A percentile compares a stretch with the other conserved stretches of the same genome.
phyloP scores from a whole-genome alignment of 805 yeast genomes.

The Saccharomycopsis sp. region DNA sequence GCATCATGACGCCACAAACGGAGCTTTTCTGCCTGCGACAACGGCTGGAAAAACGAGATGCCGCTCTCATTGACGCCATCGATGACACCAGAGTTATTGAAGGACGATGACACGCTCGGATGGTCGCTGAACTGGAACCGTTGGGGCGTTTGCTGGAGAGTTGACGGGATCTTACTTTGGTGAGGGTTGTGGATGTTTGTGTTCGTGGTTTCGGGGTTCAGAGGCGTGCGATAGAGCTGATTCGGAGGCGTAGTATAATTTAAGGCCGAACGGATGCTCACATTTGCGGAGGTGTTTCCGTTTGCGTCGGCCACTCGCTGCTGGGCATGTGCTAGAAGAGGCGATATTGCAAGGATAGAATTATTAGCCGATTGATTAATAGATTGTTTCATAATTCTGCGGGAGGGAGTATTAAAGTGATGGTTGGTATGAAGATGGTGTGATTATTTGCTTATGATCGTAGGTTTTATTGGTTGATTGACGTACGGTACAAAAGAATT shows the following conservation, averaged over 20 bases:
- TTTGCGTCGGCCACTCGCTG: conserved; percentile 28
- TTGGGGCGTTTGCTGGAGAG: conserved; percentile 21
- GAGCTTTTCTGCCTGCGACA: conserved; percentile 77
- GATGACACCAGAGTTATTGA: conserved; percentile 3
- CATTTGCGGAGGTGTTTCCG: not conserved
- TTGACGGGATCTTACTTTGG: conserved; percentile 17
- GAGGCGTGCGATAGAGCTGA: conserved; percentile 15
- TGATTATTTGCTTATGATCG: no score
- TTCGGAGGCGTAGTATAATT: conserved; percentile 14
- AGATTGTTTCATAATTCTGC: not conserved
- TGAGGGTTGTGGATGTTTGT: conserved; percentile 9
- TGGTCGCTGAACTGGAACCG: conserved; percentile 15
- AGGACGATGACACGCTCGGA: conserved; percentile 6
- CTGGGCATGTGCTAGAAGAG: conserved; percentile 36
- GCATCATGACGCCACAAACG: conserved; percentile 94
- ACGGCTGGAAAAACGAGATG: conserved; percentile 31
- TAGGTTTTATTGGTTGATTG: no score
- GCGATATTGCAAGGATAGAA: conserved; percentile 70
- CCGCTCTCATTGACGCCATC: conserved; percentile 5
- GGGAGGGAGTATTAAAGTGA: not conserved
- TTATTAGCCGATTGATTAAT: conserved; percentile 42
- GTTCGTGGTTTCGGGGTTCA: conserved; percentile 6
- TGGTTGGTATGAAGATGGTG: not conserved
- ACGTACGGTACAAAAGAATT: no score
- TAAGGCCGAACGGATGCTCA: not conserved